phyloP scores from a whole-genome alignment of 148 eudicot genomes.

The Oxyria digyna region DNA sequence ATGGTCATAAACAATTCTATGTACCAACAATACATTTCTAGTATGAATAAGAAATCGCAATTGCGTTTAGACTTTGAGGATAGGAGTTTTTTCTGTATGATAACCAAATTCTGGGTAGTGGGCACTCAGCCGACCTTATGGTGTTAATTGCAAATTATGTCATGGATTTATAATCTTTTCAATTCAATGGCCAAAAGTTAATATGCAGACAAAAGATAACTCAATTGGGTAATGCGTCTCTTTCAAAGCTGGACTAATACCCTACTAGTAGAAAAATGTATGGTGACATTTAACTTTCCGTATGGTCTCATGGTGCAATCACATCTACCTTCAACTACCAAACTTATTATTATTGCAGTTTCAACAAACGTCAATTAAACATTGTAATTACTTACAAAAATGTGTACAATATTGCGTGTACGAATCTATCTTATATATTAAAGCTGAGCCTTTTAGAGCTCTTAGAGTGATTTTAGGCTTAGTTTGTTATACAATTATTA shows the following conservation, averaged over 20 bases:
- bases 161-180: background rate
- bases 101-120: too few species aligned
- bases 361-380: background rate
- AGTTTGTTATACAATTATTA: too few species aligned
- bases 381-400: too few species aligned
- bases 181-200: background rate
- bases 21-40: background rate
- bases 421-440: too few species aligned
- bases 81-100: too few species aligned
- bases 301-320: constrained; percentile 1
- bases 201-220: background rate
- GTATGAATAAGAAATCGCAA: background rate
- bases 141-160: too few species aligned
- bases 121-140: too few species aligned
- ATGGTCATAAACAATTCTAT: background rate
- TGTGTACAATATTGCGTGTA: background rate
- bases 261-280: background rate
- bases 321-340: constrained; percentile 5
- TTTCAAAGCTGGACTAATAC: background rate
- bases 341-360: background rate
- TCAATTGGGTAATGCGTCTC: background rate
- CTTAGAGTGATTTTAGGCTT: too few species aligned
- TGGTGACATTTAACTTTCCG: background rate
- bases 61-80: background rate
- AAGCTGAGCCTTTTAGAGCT: too few species aligned